Evolutionary conservation across 2,329 filamentous ascomycete genomes (phyloP).

Genomic region (Cladosporium phlei): DNA sequence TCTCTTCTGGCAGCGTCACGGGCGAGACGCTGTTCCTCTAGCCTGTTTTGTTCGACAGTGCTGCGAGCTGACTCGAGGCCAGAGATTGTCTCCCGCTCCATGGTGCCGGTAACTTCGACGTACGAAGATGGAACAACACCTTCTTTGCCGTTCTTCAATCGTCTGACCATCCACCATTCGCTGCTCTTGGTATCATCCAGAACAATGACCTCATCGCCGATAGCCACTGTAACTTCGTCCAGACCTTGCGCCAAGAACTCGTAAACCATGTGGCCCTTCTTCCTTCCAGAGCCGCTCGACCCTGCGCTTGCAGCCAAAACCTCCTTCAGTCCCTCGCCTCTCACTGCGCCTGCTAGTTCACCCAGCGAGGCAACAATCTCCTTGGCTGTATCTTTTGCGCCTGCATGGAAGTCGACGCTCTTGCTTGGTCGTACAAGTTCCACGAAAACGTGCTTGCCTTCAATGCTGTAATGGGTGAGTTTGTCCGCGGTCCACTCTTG

Average conservation of each 20-base stretch:
- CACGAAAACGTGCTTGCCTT: constrained; percentile 96
- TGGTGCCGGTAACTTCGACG: constrained; percentile 74
- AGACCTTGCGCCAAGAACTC: constrained; percentile 96
- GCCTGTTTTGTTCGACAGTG: constrained; percentile 67
- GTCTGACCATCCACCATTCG: constrained; percentile 96
- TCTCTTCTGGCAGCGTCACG: constrained; percentile 69
- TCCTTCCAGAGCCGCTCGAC: constrained; percentile 47
- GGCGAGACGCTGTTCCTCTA: constrained; percentile 78
- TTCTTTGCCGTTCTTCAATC: constrained; percentile 86
- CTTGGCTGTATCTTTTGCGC: constrained; percentile 91
- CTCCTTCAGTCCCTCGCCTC: constrained; percentile 78
- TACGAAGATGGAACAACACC: constrained; percentile 97
- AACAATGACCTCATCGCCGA: constrained; percentile 85
- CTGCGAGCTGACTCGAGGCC: constrained; percentile 60
- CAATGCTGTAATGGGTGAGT: constrained; percentile 94
- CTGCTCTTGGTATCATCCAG: constrained; percentile 88
- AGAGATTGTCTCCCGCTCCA: constrained; percentile 48
- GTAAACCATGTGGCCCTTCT: constrained; percentile 82
- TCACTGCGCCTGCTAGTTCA: constrained; percentile 79
- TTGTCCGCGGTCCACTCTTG: constrained; percentile 93
- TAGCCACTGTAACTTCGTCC: constrained; percentile 87
- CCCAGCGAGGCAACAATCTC: constrained; percentile 86
- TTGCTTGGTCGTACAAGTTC: constrained; percentile 89
- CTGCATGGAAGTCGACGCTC: constrained; percentile 93
- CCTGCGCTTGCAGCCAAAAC: constrained; percentile 76